phyloP scores from a whole-genome alignment of 2,329 filamentous ascomycete genomes.

The Cordyceps fumosorosea region DNA sequence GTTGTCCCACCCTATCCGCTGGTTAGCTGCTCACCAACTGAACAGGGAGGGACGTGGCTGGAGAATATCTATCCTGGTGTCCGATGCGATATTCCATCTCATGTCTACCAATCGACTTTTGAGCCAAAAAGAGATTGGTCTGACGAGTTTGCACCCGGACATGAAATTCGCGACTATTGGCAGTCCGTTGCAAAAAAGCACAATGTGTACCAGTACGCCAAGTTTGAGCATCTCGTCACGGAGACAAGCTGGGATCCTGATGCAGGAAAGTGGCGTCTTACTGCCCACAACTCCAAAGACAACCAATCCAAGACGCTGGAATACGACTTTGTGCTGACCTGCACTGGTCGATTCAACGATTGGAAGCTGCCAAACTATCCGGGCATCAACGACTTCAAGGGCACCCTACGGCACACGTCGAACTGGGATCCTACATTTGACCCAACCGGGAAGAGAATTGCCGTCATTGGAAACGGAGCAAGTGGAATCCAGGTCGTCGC shows the following conservation, averaged over 20 bases:
- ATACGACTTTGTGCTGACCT: conserved; percentile 56
- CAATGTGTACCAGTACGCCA: conserved; percentile 53
- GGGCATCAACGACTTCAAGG: conserved; percentile 48
- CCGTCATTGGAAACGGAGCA: conserved; percentile 44
- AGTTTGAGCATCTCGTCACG: conserved; percentile 49
- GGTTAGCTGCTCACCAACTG: neutral
- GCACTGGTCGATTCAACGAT: conserved; percentile 59
- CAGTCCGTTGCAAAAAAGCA: conserved; percentile 55
- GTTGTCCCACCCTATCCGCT: conserved; percentile 21
- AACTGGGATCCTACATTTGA: conserved; percentile 51
- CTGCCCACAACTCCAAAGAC: neutral
- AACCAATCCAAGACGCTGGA: conserved; percentile 36
- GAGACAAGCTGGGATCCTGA: conserved; percentile 48
- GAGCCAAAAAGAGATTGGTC: conserved; percentile 62
- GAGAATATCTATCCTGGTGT: conserved; percentile 58
- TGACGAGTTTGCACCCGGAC: conserved; percentile 59
- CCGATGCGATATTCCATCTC: conserved; percentile 61
- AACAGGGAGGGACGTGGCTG: conserved; percentile 46
- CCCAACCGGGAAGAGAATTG: conserved; percentile 41
- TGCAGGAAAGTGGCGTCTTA: conserved; percentile 42
- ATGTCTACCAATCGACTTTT: conserved; percentile 65
- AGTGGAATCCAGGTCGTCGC: conserved; percentile 49
- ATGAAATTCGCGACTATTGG: conserved; percentile 64
- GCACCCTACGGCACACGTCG: conserved; percentile 52
- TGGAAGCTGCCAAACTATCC: conserved; percentile 58